A percentile compares a stretch with the other conserved stretches of the same genome.
These are phyloP conservation scores for Metroxylon sagu DNA, from an alignment of 176 grass and related monocot species.

Conservation along the genomic window DNA sequence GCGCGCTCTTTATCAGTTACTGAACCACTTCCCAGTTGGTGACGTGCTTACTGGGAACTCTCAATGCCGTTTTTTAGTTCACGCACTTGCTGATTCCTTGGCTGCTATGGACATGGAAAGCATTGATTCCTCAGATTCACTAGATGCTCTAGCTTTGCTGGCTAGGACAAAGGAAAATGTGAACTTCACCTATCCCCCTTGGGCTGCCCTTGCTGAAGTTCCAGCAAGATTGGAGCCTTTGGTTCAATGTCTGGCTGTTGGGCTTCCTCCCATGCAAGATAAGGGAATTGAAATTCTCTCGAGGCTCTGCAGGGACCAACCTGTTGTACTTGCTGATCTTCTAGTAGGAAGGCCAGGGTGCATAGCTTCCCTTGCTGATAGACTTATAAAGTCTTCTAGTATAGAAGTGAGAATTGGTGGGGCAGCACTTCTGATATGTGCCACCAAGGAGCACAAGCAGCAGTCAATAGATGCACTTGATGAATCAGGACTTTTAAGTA, in stretches of 20 bases:
- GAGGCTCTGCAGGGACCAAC: slow-evolving; percentile 62
- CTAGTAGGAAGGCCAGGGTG: slow-evolving; percentile 58
- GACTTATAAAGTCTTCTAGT: slow-evolving; percentile 57
- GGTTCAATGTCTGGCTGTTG: slow-evolving; percentile 53
- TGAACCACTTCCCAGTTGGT: slow-evolving; percentile 66
- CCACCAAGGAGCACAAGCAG: slow-evolving; percentile 50
- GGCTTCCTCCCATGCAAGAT: slow-evolving; percentile 63
- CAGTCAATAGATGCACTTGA: slow-evolving; percentile 53
- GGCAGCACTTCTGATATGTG: slow-evolving; percentile 61
- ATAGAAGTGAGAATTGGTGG: slow-evolving; percentile 69
- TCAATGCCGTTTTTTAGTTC: slow-evolving; percentile 64
- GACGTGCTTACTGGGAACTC: slow-evolving; percentile 62
- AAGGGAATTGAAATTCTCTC: slow-evolving; percentile 86
- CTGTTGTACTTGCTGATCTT: slow-evolving; percentile 60
- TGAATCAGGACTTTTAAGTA: slow-evolving; percentile 47
- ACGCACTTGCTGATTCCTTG: slow-evolving; percentile 65
- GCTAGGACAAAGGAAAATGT: slow-evolving; percentile 41
- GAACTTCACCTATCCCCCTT: slow-evolving; percentile 49
- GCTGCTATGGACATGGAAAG: slow-evolving; percentile 56
- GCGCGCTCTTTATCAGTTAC: slow-evolving; percentile 56
- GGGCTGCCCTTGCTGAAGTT: slow-evolving; percentile 59
- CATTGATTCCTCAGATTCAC: slow-evolving; percentile 36
- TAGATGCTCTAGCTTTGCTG: slow-evolving; percentile 67
- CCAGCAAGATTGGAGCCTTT: slow-evolving; percentile 68
- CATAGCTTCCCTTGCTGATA: slow-evolving; percentile 58